These are phyloP conservation scores for Hyaloperonospora arabidopsidis DNA, from an alignment of 352 stramenopile species.

Conservation along the genomic window DNA sequence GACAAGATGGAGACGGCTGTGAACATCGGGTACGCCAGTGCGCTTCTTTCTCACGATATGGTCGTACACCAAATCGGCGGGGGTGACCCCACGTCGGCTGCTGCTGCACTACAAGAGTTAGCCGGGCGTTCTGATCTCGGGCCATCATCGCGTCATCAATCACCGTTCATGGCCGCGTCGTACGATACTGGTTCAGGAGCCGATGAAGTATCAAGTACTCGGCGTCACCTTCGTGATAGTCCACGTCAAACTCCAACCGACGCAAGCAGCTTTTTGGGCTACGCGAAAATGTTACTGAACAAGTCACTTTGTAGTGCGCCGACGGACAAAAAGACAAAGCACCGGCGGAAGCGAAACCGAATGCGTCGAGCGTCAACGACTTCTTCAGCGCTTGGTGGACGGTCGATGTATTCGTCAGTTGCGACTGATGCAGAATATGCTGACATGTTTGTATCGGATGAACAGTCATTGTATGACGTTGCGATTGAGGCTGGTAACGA, in stretches of 20 bases:
- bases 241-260: conserved; percentile 10
- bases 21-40: conserved; percentile 91
- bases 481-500: conserved; percentile 16
- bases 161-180: conserved; percentile 9
- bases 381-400: conserved; percentile 15
- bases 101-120: conserved; percentile 45
- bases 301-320: conserved; percentile 13
- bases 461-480: conserved; percentile 17
- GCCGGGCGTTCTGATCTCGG: conserved; percentile 18
- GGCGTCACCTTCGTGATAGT: conserved; percentile 5
- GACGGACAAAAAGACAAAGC: conserved; percentile 17
- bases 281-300: conserved; percentile 14
- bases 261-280: conserved; percentile 19
- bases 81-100: conserved; percentile 52
- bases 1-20: conserved; percentile 94
- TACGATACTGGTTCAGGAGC: conserved; percentile 4
- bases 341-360: conserved; percentile 16
- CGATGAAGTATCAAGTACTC: conserved; percentile 4
- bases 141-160: conserved; percentile 3
- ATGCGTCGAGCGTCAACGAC: conserved; percentile 9
- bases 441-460: conserved; percentile 16
- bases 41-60: conserved; percentile 75
- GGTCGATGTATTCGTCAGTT: conserved; percentile 25
- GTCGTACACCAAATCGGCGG: conserved; percentile 57
- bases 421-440: conserved; percentile 19